These are phyloP conservation scores for Cicer pinnatifidum DNA, from an alignment of 306 rosid genomes.

Conservation along the genomic window DNA sequence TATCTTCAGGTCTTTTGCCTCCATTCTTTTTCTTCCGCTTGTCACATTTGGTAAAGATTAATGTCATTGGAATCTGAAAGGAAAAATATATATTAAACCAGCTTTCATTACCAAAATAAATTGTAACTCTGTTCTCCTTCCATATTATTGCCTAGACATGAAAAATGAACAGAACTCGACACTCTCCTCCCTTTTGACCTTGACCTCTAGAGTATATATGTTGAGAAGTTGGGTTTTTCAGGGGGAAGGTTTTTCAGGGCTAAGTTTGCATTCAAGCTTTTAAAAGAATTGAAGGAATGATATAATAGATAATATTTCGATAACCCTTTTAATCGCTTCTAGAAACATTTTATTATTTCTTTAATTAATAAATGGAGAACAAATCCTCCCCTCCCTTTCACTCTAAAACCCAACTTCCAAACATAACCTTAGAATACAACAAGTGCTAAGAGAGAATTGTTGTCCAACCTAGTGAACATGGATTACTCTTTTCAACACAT, in stretches of 20 bases:
- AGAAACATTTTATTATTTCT: no score
- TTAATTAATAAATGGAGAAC: no score
- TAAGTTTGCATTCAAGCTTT: no score
- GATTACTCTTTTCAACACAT: conserved; percentile 4
- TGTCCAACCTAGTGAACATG: conserved; percentile 11
- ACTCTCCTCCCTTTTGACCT: not conserved
- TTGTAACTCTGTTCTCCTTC: not conserved
- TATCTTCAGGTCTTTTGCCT: conserved; percentile 88
- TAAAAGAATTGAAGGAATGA: no score
- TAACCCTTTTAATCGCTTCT: no score
- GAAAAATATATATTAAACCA: conserved; percentile 22
- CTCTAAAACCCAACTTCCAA: no score
- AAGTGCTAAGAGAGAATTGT: not conserved
- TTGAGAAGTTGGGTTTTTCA: no score
- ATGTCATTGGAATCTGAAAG: conserved; percentile 92
- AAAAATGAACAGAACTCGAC: conserved; percentile 18
- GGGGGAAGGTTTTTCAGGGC: no score
- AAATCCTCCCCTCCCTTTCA: no score
- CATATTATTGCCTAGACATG: not conserved
- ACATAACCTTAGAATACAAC: not conserved
- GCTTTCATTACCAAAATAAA: not conserved
- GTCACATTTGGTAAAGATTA: conserved; percentile 97
- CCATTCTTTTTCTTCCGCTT: conserved; percentile 93
- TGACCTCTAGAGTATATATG: not conserved
- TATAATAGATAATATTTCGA: no score